Conservation (phyloP, 305 asterid genomes). For the Petunia hybrid region DNA sequence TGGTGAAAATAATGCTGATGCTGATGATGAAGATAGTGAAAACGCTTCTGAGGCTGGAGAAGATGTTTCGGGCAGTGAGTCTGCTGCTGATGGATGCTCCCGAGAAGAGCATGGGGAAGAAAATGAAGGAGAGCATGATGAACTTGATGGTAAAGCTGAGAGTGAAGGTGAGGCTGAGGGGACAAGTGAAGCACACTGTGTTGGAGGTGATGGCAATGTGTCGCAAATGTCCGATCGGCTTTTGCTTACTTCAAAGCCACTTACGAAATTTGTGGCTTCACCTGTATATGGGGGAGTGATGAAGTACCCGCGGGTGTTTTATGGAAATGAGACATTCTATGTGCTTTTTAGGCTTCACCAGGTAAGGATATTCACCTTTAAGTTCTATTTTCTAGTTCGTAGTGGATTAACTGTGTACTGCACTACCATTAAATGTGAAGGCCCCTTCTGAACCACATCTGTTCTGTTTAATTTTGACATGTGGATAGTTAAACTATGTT, state of each 20-base stretch:
- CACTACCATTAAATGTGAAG: background rate
- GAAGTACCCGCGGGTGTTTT: constrained; percentile 62
- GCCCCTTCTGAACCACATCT: constrained; percentile 8
- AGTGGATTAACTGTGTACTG: constrained; percentile 10
- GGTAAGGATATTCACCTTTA: constrained; percentile 49
- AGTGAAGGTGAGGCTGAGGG: constrained; percentile 97
- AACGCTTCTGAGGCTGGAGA: constrained; percentile 84
- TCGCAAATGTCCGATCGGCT: constrained; percentile 71
- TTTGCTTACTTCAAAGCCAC: constrained; percentile 74
- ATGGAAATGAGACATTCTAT: constrained; percentile 89
- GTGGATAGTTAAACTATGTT: background rate
- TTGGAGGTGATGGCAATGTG: constrained; percentile 57
- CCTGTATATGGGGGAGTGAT: constrained; percentile 45
- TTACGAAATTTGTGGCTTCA: constrained; percentile 66
- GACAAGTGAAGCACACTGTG: constrained; percentile 67
- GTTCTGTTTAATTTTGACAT: constrained; percentile 9
- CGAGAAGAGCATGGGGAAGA: constrained; percentile 87
- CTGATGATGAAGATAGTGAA: constrained; percentile 88
- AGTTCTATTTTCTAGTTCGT: constrained; percentile 25
- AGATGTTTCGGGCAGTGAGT: constrained; percentile 92
- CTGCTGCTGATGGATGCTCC: constrained; percentile 89
- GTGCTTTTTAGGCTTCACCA: constrained; percentile 97
- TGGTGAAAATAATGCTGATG: constrained; percentile 81
- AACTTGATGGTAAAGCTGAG: constrained; percentile 81
- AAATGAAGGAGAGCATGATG: constrained; percentile 79